These are phyloP conservation scores for Metarhizium humberi DNA, from an alignment of 2,329 filamentous ascomycete species.

Conservation along the genomic window DNA sequence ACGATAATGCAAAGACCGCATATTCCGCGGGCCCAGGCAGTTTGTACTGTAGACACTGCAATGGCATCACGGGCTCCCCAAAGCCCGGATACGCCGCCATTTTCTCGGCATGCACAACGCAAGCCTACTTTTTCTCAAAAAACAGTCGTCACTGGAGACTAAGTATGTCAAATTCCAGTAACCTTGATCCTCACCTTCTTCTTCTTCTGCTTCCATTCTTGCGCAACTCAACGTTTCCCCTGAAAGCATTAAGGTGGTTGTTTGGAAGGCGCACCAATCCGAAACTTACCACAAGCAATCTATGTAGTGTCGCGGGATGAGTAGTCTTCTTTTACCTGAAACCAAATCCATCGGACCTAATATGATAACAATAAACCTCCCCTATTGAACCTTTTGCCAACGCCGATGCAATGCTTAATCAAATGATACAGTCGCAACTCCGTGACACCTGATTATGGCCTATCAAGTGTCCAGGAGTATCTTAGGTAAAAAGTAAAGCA, in stretches of 20 bases:
- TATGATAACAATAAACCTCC: slow-evolving; percentile 16
- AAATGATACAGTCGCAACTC: slow-evolving; percentile 28
- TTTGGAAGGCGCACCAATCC: slow-evolving; percentile 3
- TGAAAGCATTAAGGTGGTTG: slow-evolving; percentile 21
- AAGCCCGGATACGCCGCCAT: background rate
- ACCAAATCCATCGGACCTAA: slow-evolving; percentile 18
- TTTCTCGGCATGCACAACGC: background rate
- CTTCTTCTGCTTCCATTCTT: slow-evolving; percentile 2
- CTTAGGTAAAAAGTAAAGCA: slow-evolving; percentile 17
- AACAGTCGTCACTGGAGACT: background rate
- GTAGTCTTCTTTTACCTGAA: slow-evolving; percentile 26
- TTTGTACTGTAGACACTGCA: background rate
- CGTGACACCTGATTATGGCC: slow-evolving; percentile 13
- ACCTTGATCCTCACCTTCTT: background rate
- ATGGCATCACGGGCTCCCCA: background rate
- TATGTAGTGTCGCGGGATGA: slow-evolving; percentile 30
- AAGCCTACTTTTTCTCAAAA: background rate
- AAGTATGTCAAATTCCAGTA: background rate
- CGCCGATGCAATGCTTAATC: slow-evolving; percentile 49
- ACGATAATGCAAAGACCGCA: background rate
- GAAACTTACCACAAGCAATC: slow-evolving; percentile 25
- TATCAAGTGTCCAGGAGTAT: slow-evolving; percentile 9
- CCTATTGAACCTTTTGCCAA: slow-evolving; percentile 30
- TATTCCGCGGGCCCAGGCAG: background rate
- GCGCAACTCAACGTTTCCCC: slow-evolving; percentile 14